phyloP scores from a whole-genome alignment of 2,329 filamentous ascomycete genomes.

The Pseudofabraea citricarpa region DNA sequence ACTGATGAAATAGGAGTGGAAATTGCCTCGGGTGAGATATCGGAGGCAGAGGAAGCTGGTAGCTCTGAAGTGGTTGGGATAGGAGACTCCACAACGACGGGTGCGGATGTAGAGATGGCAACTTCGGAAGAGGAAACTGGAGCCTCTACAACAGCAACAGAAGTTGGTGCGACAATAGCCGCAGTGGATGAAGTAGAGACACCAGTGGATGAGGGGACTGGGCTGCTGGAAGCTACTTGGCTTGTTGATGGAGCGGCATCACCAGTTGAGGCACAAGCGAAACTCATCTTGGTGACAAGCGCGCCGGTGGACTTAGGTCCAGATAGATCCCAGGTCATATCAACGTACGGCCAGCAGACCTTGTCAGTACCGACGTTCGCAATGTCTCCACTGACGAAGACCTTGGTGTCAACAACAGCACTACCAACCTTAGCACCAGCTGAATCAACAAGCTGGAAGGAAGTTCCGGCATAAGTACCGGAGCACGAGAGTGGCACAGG shows the following conservation, averaged over 20 bases:
- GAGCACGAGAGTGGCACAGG: slow-evolving; percentile 55
- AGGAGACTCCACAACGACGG: background rate
- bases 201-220: background rate
- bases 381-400: slow-evolving; percentile 59
- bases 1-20: too few relatives aligned
- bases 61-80: background rate
- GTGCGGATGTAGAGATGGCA: background rate
- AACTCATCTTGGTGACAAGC: slow-evolving; percentile 41
- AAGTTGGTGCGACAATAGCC: background rate
- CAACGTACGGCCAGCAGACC: slow-evolving; percentile 58
- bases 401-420: slow-evolving; percentile 43
- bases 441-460: slow-evolving; percentile 52
- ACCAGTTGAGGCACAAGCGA: slow-evolving; percentile 38
- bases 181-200: background rate
- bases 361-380: slow-evolving; percentile 47
- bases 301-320: slow-evolving; percentile 21
- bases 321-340: slow-evolving; percentile 47
- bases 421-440: slow-evolving; percentile 47
- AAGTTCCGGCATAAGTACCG: slow-evolving; percentile 53
- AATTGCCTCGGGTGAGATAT: too few relatives aligned
- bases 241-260: slow-evolving; percentile 5
- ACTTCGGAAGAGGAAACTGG: background rate
- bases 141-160: background rate
- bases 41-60: background rate
- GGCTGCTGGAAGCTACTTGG: background rate